Evolutionary conservation across 306 rosid species (phyloP), one percentile per base, ranked within the genome.

Genomic region (Fragaria nilgerrensis): DNA sequence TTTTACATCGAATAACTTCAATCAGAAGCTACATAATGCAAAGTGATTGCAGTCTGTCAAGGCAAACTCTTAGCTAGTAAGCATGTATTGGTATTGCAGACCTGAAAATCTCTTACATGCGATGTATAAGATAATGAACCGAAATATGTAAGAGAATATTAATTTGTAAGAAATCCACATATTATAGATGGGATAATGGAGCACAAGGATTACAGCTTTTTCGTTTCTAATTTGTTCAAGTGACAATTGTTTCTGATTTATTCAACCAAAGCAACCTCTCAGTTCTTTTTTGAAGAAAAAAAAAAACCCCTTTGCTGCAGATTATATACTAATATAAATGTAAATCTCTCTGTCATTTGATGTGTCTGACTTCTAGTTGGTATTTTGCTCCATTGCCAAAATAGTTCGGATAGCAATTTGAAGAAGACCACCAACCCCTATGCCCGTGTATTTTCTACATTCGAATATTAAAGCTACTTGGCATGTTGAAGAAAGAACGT

Each of bases 1-100:
- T n/a, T 27, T 53, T 61, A 70, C 37, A 14, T 37, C 66, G 45
- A 39, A 62, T 48, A 73, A 61, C 59, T 72, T 80, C 76, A 49
- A 49, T 75, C 77, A 70, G 75, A 71, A 22, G 66, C 78, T 66
- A 77, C 72, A 77, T 45, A 71, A 75, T 48, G 73, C 22, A 32
- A 29, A 53, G 14, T 16, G 25, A 82, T 79, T 66, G 34, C 72
- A 70, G n/a, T 56, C 45, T 10, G 71, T 73, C 79, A 17, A 16
- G 50, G 59, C 27, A 80, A 55, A 68, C 74, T 19, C 61, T 68
- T 44, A 36, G 25, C 71, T 70, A 10, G 34, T 53, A n/a, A 78
- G 43, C 73, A 47, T 39, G 56, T 61, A 36, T 61, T 32, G 52
- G 52, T 53, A 49, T 61, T 48, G 37, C 56, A 19, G 16, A 73